Conservation (phyloP, 352 stramenopile species). For the Phytophthora aleatoria region DNA sequence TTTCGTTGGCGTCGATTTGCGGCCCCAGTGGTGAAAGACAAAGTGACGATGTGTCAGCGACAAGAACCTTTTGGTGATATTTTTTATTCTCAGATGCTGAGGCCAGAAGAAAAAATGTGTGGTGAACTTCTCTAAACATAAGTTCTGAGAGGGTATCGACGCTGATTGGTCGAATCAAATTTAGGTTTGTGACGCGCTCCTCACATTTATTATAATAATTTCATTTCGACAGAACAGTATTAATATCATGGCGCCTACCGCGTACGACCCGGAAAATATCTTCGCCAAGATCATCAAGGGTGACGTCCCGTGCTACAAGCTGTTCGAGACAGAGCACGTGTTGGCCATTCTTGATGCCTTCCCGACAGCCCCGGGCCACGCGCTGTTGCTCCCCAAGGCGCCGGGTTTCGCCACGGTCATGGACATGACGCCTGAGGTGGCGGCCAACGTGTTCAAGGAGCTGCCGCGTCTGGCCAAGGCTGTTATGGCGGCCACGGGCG, state of each 20-base stretch:
- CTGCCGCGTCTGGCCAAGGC: conserved; percentile 76
- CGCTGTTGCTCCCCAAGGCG: conserved; percentile 78
- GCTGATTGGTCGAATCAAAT: conserved; percentile 5
- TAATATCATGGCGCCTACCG: conserved; percentile 36
- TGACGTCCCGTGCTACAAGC: conserved; percentile 76
- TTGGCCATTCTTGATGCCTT: conserved; percentile 86
- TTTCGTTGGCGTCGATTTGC: background rate
- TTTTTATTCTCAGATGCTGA: conserved; percentile 20
- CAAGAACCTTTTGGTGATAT: conserved; percentile 5
- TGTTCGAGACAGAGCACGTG: conserved; percentile 88
- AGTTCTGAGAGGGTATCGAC: background rate
- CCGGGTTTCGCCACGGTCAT: conserved; percentile 65
- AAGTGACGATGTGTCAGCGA: conserved; percentile 17
- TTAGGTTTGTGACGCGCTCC: background rate
- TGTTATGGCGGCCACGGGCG: conserved; percentile 72
- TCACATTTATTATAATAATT: background rate
- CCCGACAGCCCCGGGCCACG: conserved; percentile 64
- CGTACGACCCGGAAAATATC: conserved; percentile 79
- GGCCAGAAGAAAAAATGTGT: conserved; percentile 19
- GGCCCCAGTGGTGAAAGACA: conserved; percentile 4
- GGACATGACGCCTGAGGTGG: conserved; percentile 75
- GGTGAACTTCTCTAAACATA: background rate
- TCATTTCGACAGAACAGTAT: background rate
- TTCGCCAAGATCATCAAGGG: conserved; percentile 87
- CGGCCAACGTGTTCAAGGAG: conserved; percentile 73